Evolutionary conservation across 768 basidiomycete genomes (phyloP).

Genomic region (Clavaria fumosa): DNA sequence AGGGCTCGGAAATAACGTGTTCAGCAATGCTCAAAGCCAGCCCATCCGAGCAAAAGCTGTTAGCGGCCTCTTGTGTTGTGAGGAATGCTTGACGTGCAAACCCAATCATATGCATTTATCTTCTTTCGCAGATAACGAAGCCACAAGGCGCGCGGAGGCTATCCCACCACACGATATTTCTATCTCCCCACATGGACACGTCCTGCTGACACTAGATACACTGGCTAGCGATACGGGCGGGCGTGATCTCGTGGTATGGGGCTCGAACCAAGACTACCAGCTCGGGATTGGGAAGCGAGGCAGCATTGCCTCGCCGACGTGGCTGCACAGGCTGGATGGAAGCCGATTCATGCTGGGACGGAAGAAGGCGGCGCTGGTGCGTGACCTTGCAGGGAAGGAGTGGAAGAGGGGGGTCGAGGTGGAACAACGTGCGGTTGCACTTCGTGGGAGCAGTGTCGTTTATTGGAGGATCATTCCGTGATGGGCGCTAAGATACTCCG

Average conservation of each 20-base stretch:
- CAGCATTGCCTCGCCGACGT: slow-evolving; percentile 38
- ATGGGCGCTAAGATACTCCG: too few relatives aligned
- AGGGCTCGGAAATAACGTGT: slow-evolving; percentile 52
- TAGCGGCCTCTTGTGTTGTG: slow-evolving; percentile 79
- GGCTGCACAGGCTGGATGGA: slow-evolving; percentile 35
- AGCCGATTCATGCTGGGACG: slow-evolving; percentile 43
- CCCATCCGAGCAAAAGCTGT: slow-evolving; percentile 65
- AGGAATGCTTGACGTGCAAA: slow-evolving; percentile 16
- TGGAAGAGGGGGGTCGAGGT: slow-evolving; percentile 48
- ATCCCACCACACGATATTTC: slow-evolving; percentile 47
- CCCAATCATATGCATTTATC: slow-evolving; percentile 5
- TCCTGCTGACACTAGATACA: slow-evolving; percentile 60
- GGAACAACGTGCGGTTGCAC: slow-evolving; percentile 47
- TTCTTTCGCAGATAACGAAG: slow-evolving; percentile 43
- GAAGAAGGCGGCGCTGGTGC: slow-evolving; percentile 35
- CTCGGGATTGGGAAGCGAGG: slow-evolving; percentile 60
- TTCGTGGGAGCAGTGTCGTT: slow-evolving; percentile 46
- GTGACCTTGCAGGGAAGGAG: slow-evolving; percentile 40
- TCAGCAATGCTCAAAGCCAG: slow-evolving; percentile 52
- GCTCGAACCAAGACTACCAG: slow-evolving; percentile 57
- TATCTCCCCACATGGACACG: slow-evolving; percentile 63
- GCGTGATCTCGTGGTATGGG: slow-evolving; percentile 59
- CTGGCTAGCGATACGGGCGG: slow-evolving; percentile 25
- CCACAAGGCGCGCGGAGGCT: slow-evolving; percentile 39
- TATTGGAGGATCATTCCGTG: slow-evolving; percentile 71